Percentiles rank a stretch among this genome's conserved stretches.
Conservation (phyloP, 2,329 filamentous ascomycete genomes). For the Xylaria sp. region DNA sequence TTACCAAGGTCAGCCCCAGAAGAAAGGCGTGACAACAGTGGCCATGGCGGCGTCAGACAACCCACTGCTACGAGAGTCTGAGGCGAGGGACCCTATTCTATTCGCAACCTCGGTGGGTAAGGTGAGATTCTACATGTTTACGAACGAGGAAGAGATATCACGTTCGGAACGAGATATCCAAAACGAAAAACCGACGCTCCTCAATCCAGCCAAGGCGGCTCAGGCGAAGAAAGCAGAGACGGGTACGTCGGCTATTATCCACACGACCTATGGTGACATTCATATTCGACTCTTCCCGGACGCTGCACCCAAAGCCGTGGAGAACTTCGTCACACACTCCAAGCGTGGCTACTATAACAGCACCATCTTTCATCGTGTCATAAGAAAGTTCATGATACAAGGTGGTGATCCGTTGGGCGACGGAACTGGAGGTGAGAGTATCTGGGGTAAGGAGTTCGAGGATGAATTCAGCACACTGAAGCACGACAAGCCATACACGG, state of each 20-base stretch:
- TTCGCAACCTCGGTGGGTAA: constrained; percentile 80
- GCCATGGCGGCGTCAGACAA: constrained; percentile 97
- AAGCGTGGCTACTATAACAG: constrained; percentile 93
- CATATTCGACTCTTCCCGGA: constrained; percentile 89
- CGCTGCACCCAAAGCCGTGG: constrained; percentile 86
- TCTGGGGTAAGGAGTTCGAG: constrained; percentile 87
- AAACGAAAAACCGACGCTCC: constrained; percentile 79
- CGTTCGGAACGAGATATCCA: constrained; percentile 86
- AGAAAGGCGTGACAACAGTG: constrained; percentile 87
- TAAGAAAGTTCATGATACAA: constrained; percentile 98
- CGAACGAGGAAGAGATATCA: constrained; percentile 76
- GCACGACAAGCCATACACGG: constrained; percentile 93
- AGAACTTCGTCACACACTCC: constrained; percentile 93
- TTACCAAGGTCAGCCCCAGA: constrained; percentile 93
- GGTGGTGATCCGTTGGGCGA: constrained; percentile 80
- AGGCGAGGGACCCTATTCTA: constrained; percentile 83
- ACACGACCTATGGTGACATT: constrained; percentile 92
- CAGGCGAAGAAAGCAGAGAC: constrained; percentile 62
- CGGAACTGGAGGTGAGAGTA: constrained; percentile 83
- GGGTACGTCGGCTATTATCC: constrained; percentile 75
- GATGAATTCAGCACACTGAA: constrained; percentile 89
- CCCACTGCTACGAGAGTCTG: constrained; percentile 85
- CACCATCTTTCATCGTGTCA: constrained; percentile 94
- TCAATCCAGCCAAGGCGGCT: constrained; percentile 51
- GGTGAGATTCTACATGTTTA: constrained; percentile 96